phyloP scores from a whole-genome alignment of 148 eudicot species.

The Rhododendron williamsianum region DNA sequence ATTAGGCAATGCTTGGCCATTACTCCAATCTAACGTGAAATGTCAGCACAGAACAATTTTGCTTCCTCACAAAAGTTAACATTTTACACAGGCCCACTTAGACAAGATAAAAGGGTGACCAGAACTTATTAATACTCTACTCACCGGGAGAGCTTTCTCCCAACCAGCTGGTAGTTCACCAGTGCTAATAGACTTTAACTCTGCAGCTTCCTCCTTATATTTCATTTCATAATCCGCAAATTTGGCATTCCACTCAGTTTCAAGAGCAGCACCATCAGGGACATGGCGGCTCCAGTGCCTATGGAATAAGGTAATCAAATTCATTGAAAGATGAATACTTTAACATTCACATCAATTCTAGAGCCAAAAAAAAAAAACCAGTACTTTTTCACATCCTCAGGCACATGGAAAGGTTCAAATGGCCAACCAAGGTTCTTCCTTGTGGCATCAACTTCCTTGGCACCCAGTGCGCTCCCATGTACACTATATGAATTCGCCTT shows the following conservation, averaged over 20 bases:
- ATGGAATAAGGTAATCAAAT: background rate
- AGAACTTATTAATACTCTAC: slow-evolving; percentile 21
- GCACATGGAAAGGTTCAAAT: slow-evolving; percentile 94
- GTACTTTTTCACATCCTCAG: slow-evolving; percentile 90
- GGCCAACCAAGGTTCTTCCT: slow-evolving; percentile 93
- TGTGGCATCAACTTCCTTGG: slow-evolving; percentile 94
- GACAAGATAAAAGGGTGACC: background rate
- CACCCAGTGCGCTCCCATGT: slow-evolving; percentile 94
- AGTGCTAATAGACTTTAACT: slow-evolving; percentile 69
- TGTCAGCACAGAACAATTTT: background rate
- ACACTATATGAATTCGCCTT: slow-evolving; percentile 96
- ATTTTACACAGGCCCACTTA: background rate
- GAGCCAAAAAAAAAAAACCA: background rate
- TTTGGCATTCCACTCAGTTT: slow-evolving; percentile 91
- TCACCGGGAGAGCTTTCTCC: slow-evolving; percentile 96
- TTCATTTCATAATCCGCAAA: slow-evolving; percentile 86
- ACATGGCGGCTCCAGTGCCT: slow-evolving; percentile 99
- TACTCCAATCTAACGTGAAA: background rate
- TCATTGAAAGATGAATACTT: background rate
- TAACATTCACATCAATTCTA: background rate
- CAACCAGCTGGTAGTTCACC: slow-evolving; percentile 87
- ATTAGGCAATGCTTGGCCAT: background rate
- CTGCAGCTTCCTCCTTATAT: slow-evolving; percentile 81
- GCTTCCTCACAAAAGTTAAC: background rate
- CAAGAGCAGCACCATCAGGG: slow-evolving; percentile 78